Evolutionary conservation across 2,329 filamentous ascomycete genomes (phyloP), one percentile per base, ranked within the genome.

Genomic region (Grosmannia clavigera): DNA sequence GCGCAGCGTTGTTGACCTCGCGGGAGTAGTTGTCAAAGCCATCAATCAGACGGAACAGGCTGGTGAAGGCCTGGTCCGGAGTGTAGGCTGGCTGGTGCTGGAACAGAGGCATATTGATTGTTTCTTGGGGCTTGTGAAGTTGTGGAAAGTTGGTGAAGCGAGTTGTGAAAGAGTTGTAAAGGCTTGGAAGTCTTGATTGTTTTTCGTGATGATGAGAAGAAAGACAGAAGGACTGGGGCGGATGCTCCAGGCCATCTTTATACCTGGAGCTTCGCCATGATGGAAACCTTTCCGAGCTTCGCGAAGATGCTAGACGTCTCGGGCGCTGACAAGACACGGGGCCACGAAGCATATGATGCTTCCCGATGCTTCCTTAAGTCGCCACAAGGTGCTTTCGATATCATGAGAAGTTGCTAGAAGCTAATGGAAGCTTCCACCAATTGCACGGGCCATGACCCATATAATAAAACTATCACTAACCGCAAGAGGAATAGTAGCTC

Each of bases 1-100:
- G 33, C 3, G 38, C 35, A 6, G 22, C 54, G 3, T 52, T 29
- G 60, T 58, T 58, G 50, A 61, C 63, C 63, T 77, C 73, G 54
- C 73, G 74, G 63, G 73, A 75, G 72, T 84, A 83, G 69, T 72
- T 76, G 68, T 85, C 81, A 65, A 81, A 84, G 72, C 85, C 82
- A 66, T 85, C 81, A 57, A 86, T 78, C 62, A 86, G 77, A 61
- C 81, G 81, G 78, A 86, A 84, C 68, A 86, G 79, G 62, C 66
- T 67, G 58, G 61, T 59, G 52, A 68, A 66, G 27, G 64, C 61
- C 52, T 64, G 59, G 58, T 68, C 66, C 58, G 64, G 64, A 3
- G 58, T 33, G 65, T 66, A 68, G 59, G 65, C 76, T 67, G 78
- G 73, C 68, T 77, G 76, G 40, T 50, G 55, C 68, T 79, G 76